These are phyloP conservation scores for Dryadomyces quercus-mongolicae DNA, from an alignment of 2,329 filamentous ascomycete species.

Conservation along the genomic window DNA sequence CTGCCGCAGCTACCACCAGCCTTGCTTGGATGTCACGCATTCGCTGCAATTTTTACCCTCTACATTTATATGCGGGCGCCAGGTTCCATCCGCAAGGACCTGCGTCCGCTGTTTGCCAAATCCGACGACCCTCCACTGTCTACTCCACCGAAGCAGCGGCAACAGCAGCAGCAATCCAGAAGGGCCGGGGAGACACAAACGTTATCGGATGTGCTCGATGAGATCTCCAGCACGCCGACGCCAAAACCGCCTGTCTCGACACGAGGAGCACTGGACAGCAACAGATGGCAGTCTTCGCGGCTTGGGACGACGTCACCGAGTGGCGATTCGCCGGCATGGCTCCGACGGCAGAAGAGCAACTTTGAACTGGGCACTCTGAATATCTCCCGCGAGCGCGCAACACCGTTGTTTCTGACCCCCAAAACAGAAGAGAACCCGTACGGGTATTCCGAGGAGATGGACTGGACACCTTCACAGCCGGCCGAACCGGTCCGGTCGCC, in stretches of 20 bases:
- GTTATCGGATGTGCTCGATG: conserved; percentile 34
- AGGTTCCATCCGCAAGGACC: conserved; percentile 41
- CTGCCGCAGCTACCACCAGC: conserved; percentile 20
- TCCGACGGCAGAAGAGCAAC: conserved; percentile 4
- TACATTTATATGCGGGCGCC: conserved; percentile 36
- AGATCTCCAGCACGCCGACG: conserved; percentile 20
- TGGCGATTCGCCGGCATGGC: neutral
- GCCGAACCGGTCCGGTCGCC: conserved; percentile 25
- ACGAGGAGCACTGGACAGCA: neutral
- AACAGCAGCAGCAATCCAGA: conserved; percentile 16
- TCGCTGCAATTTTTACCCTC: conserved; percentile 38
- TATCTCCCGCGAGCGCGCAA: neutral
- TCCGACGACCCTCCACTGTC: conserved; percentile 12
- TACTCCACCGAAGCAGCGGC: conserved; percentile 5
- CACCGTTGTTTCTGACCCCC: neutral
- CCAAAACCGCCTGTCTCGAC: neutral
- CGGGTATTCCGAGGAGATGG: conserved; percentile 50
- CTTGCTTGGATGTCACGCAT: conserved; percentile 39
- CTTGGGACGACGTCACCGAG: neutral
- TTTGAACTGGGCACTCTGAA: neutral
- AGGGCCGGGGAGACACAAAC: conserved; percentile 17
- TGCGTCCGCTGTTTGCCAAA: conserved; percentile 38
- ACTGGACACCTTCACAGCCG: conserved; percentile 52
- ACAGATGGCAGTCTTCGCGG: neutral
- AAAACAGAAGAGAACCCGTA: conserved; percentile 7